Evolutionary conservation across 2,329 filamentous ascomycete genomes (phyloP).

Genomic region (Colletotrichum sojae): DNA sequence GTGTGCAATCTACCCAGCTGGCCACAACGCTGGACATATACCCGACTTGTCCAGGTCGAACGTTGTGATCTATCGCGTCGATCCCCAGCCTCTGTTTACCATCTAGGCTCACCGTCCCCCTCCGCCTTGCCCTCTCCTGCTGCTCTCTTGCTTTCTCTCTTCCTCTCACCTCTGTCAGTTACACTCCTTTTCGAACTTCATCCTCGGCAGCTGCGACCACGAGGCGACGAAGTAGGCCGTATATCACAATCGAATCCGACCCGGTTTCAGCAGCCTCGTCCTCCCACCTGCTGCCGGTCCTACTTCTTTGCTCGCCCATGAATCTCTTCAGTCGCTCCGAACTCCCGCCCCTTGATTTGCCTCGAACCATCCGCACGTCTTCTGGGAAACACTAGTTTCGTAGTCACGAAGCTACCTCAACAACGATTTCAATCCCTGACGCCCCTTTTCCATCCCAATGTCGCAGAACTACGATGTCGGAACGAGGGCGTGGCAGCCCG

Average conservation of each 20-base stretch:
- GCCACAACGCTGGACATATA: conserved; percentile 32
- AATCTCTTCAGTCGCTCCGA: conserved; percentile 36
- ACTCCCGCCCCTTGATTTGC: conserved; percentile 37
- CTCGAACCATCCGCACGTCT: conserved; percentile 26
- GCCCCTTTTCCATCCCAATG: conserved; percentile 68
- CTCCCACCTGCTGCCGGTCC: conserved; percentile 7
- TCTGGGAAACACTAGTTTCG: conserved; percentile 30
- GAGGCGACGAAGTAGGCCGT: neutral
- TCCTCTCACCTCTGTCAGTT: neutral
- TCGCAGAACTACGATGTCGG: conserved; percentile 96
- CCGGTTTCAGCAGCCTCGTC: conserved; percentile 8
- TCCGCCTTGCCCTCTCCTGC: neutral
- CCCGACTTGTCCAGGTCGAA: conserved; percentile 18
- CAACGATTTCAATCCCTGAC: conserved; percentile 8
- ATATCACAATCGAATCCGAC: conserved; percentile 2
- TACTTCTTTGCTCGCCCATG: conserved; percentile 34
- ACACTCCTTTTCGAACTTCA: neutral
- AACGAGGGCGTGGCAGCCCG: conserved; percentile 98
- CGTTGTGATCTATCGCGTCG: conserved; percentile 14
- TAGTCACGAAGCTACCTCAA: conserved; percentile 34
- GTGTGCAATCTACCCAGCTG: conserved; percentile 29
- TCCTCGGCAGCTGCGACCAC: conserved; percentile 12
- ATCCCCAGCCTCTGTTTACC: conserved; percentile 15
- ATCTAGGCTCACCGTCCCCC: conserved; percentile 18
- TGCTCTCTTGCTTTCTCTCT: conserved; percentile 1